These are phyloP conservation scores for Kokia cookei DNA, from an alignment of 441 rosid species.

Conservation along the genomic window DNA sequence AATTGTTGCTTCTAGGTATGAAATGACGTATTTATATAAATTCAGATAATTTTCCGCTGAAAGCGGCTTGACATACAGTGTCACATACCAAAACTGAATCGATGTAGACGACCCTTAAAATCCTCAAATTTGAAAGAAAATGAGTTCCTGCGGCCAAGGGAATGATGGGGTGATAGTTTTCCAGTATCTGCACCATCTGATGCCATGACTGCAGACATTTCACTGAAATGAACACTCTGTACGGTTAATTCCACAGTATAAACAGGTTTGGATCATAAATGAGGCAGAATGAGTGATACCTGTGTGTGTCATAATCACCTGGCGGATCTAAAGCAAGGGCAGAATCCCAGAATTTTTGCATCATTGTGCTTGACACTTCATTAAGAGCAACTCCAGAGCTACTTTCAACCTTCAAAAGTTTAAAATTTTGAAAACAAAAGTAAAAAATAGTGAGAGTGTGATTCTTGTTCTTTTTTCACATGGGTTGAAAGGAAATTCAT, in stretches of 20 bases:
- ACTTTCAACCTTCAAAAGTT: slow-evolving; percentile 53
- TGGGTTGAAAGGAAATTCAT: not conserved
- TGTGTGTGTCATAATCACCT: slow-evolving; percentile 71
- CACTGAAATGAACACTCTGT: slow-evolving; percentile 41
- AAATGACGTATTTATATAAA: not conserved
- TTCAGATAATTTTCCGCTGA: not conserved
- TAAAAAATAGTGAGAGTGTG: not conserved
- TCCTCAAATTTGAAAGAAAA: slow-evolving; percentile 76
- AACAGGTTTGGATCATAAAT: slow-evolving; percentile 1
- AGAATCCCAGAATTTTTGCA: slow-evolving; percentile 99
- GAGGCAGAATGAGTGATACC: slow-evolving; percentile 28
- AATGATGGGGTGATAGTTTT: slow-evolving; percentile 44
- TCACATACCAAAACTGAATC: slow-evolving; percentile 58
- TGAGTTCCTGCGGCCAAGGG: slow-evolving; percentile 58
- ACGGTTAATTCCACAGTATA: slow-evolving; percentile 18
- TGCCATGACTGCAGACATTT: slow-evolving; percentile 62
- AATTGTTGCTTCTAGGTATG: not conserved
- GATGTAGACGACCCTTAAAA: slow-evolving; percentile 71
- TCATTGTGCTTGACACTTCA: slow-evolving; percentile 81
- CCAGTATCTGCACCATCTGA: slow-evolving; percentile 58
- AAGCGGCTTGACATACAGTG: not conserved
- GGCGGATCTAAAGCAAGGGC: slow-evolving; percentile 76
- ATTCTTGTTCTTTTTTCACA: not conserved
- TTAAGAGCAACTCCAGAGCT: slow-evolving; percentile 66
- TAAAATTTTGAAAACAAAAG: not conserved